Evolutionary conservation across 2,329 filamentous ascomycete genomes (phyloP).

Genomic region (Penicillium brevicompactum): DNA sequence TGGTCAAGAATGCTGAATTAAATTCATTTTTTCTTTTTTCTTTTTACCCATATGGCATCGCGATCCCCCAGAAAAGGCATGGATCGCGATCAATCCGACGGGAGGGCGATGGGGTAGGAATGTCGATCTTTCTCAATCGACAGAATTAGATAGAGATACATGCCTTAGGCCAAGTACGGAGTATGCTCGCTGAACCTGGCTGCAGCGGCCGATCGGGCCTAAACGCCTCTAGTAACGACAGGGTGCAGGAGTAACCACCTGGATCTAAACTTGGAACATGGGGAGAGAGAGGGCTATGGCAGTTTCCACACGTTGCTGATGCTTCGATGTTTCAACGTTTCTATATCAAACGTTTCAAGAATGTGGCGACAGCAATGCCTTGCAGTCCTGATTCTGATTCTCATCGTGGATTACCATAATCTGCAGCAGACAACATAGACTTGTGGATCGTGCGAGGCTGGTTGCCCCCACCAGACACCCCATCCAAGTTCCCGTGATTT

Average conservation of each 20-base stretch:
- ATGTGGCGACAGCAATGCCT: background rate
- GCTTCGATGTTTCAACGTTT: background rate
- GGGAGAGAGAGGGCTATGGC: conserved; percentile 1
- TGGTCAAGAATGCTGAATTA: background rate
- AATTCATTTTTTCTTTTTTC: too few species aligned
- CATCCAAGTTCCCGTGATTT: background rate
- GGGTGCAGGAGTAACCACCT: background rate
- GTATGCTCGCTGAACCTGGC: background rate
- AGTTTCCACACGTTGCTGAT: conserved; percentile 2
- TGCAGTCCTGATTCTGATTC: background rate
- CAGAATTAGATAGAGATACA: background rate
- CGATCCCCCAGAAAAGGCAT: background rate
- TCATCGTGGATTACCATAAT: conserved; percentile 1
- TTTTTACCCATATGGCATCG: background rate
- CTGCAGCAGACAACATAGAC: background rate
- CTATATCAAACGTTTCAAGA: background rate
- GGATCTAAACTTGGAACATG: conserved; percentile 8
- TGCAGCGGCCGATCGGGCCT: conserved; percentile 9
- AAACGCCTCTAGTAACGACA: background rate
- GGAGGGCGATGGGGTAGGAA: background rate
- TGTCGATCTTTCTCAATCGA: background rate
- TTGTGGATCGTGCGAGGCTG: conserved; percentile 1
- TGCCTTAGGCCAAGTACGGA: conserved; percentile 1
- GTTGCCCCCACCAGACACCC: background rate
- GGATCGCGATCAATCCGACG: conserved; percentile 1